Base-by-base conservation (phyloP, 768 basidiomycete genomes). In the Collybia mongolica region DNA sequence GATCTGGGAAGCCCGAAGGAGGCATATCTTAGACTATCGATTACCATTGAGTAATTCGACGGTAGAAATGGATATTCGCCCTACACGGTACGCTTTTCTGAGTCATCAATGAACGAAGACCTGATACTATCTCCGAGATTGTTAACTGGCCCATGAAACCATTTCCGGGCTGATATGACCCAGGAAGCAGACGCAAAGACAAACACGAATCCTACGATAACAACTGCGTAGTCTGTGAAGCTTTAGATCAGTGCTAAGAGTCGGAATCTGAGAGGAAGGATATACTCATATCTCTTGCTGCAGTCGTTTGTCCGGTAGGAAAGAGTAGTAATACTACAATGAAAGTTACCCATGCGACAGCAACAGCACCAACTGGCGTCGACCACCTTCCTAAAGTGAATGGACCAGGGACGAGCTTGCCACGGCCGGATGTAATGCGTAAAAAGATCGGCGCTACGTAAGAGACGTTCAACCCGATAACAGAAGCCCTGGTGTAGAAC, bases 381-480 rank as follows among this genome's bases (percentile, higher is more conserved):
- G 75, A 76, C 83, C 82, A 86, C 46, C 66, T 68, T 11, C 86
- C 86, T 0, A 88, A 72, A 39, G 67, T 65, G 64, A 88, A 88
- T 18, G 75, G 74, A 8, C 87, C 86, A 1, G 82, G 82, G 7
- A 71, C 60, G 11, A 88, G 63, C 58, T 72, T 80, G 38, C 79
- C 56, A 39, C 84, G 72, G 6, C 87, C 86, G 19, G 79, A 87
- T 0, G 86, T 88, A 53, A 89, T 82, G 28, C 86, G 77, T 26
- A 88, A 73, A 55, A 88, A 80, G 44, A 89, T 86, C 1, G 86
- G 86, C 0, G 77, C 72, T 1, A 78, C 79, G 57, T 88, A 88
- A 6, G 82, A 83, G 1, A 80, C 77, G 55, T 89, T 88, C 28
- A 89, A 61, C 3, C 87, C 85, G 47, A 88, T 85, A 6, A 88